Evolutionary conservation across 2,329 filamentous ascomycete species (phyloP).

Genomic region (Blastomyces silverae): DNA sequence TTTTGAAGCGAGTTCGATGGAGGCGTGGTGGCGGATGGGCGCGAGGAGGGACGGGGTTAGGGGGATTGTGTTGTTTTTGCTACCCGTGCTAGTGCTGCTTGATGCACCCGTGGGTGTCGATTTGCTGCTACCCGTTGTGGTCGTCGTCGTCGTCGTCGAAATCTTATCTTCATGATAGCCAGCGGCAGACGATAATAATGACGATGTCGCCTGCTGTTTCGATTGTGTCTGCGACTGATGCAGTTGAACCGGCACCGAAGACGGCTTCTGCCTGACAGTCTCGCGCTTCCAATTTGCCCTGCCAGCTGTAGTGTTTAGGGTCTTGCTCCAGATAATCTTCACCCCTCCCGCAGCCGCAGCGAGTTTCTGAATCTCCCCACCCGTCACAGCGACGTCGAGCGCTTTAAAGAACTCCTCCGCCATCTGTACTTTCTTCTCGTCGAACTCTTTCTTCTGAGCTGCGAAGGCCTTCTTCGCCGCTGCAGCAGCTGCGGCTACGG

Average conservation of each 20-base stretch:
- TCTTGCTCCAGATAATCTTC: conserved; percentile 55
- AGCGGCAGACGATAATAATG: background rate
- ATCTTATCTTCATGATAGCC: background rate
- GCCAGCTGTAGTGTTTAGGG: conserved; percentile 55
- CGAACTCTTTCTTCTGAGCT: conserved; percentile 47
- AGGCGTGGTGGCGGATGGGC: conserved; percentile 52
- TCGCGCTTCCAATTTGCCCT: conserved; percentile 66
- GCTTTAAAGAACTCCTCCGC: conserved; percentile 51
- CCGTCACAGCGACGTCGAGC: conserved; percentile 49
- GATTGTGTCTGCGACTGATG: background rate
- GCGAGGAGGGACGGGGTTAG: conserved; percentile 19
- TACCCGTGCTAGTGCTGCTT: background rate
- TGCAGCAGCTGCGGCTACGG: conserved; percentile 24
- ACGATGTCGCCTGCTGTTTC: background rate
- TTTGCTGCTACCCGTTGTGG: background rate
- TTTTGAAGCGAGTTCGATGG: conserved; percentile 82
- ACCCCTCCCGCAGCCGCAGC: conserved; percentile 52
- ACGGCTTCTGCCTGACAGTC: conserved; percentile 4
- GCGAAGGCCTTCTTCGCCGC: conserved; percentile 32
- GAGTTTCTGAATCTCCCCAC: conserved; percentile 44
- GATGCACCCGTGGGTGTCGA: background rate
- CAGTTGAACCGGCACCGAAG: background rate
- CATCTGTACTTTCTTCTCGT: conserved; percentile 47
- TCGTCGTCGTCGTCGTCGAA: background rate
- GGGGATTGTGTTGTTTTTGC: background rate